Evolutionary conservation across 768 basidiomycete genomes (phyloP).

Genomic region (Imleria badia): DNA sequence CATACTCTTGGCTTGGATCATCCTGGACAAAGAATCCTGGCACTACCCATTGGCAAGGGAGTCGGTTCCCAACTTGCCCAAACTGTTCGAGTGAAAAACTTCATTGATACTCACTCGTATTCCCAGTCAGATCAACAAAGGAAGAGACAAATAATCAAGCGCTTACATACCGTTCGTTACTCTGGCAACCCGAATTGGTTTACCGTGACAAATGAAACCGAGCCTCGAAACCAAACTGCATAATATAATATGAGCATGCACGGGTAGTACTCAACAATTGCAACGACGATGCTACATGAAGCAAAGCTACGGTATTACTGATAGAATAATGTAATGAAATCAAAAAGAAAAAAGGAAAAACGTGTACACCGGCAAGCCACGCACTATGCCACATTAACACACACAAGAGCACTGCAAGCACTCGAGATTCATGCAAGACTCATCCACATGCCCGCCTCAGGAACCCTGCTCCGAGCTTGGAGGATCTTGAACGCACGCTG

Average conservation of each 20-base stretch:
- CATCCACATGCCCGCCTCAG: conserved; percentile 77
- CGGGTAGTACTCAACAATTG: conserved; percentile 18
- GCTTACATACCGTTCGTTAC: too few relatives aligned
- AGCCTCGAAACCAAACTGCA: background rate
- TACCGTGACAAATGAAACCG: too few relatives aligned
- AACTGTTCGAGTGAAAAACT: background rate
- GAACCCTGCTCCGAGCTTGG: conserved; percentile 65
- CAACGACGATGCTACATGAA: conserved; percentile 31
- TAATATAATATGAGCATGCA: conserved; percentile 14
- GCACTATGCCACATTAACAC: conserved; percentile 11
- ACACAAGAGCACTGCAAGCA: background rate
- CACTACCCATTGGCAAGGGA: background rate
- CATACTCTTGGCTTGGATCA: background rate
- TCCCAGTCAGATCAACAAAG: background rate
- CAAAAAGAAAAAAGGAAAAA: conserved; percentile 4
- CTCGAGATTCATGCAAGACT: conserved; percentile 54
- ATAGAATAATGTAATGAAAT: conserved; percentile 32
- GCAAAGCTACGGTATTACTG: conserved; percentile 29
- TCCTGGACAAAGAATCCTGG: conserved; percentile 12
- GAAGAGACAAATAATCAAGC: too few relatives aligned
- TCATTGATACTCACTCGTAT: background rate
- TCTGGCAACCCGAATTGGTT: too few relatives aligned
- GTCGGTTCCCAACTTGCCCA: background rate
- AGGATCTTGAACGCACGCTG: conserved; percentile 67
- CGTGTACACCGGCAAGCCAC: conserved; percentile 10